These are phyloP conservation scores for Chloris gayana DNA, from an alignment of 176 grass and related monocot genomes.

Conservation along the genomic window DNA sequence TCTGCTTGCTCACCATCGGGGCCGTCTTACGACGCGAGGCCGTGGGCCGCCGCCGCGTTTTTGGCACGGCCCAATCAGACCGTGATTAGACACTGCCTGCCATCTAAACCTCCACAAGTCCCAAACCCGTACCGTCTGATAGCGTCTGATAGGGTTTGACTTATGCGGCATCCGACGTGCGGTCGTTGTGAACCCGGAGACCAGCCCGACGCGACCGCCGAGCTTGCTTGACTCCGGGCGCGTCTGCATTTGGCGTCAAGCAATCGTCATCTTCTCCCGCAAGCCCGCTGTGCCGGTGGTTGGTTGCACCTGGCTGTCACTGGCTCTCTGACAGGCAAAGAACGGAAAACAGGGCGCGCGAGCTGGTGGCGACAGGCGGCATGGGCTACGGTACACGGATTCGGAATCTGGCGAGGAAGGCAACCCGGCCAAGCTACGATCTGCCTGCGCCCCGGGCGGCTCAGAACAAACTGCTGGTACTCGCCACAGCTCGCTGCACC, in stretches of 20 bases:
- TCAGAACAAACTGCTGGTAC: background rate
- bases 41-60: background rate
- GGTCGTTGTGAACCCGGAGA: background rate
- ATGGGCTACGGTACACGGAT: background rate
- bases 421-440: background rate
- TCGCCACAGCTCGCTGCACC: background rate
- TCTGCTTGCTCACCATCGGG: no score
- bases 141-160: background rate
- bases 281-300: background rate
- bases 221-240: background rate
- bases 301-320: conserved; percentile 3
- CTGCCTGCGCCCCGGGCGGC: background rate
- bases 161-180: background rate
- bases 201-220: background rate
- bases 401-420: background rate
- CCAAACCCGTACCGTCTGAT: background rate
- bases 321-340: background rate
- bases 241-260: conserved; percentile 30
- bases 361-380: background rate
- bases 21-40: background rate
- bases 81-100: background rate
- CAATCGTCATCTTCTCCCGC: conserved; percentile 26
- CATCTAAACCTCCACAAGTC: background rate
- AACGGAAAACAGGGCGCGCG: background rate
- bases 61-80: background rate